These are phyloP conservation scores for Euphorbia tirucalli DNA, from an alignment of 345 rosid species.

Conservation along the genomic window DNA sequence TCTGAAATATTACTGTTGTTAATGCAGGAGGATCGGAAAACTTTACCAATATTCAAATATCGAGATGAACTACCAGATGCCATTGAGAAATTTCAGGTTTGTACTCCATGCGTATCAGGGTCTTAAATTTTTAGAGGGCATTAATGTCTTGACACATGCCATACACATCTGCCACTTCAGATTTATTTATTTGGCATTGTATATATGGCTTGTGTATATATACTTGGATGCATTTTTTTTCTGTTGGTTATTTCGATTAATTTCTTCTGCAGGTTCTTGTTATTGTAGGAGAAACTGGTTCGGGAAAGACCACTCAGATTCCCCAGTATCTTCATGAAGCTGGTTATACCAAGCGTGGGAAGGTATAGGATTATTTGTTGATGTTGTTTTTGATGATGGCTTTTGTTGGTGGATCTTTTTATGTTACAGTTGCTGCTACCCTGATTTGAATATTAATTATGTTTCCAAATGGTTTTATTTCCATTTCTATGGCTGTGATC, in stretches of 20 bases:
- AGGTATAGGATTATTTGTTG: constrained; percentile 42
- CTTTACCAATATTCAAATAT: constrained; percentile 77
- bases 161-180: no score
- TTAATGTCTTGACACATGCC: background rate
- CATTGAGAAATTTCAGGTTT: constrained; percentile 71
- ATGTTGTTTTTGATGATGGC: background rate
- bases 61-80: constrained; percentile 83
- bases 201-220: background rate
- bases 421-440: background rate
- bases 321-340: constrained; percentile 98
- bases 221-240: background rate
- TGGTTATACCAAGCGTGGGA: constrained; percentile 89
- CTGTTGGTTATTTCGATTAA: constrained; percentile 7
- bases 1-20: constrained; percentile 3
- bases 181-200: no score
- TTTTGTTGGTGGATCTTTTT: background rate
- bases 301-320: constrained; percentile 96
- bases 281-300: constrained; percentile 98
- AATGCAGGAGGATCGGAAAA: constrained; percentile 76
- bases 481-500: background rate
- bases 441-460: background rate
- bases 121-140: background rate
- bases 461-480: background rate
- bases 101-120: background rate
- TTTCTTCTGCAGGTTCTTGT: constrained; percentile 64